phyloP scores from a whole-genome alignment of 73 alveolate species.

The Paramecium sonneborni region DNA sequence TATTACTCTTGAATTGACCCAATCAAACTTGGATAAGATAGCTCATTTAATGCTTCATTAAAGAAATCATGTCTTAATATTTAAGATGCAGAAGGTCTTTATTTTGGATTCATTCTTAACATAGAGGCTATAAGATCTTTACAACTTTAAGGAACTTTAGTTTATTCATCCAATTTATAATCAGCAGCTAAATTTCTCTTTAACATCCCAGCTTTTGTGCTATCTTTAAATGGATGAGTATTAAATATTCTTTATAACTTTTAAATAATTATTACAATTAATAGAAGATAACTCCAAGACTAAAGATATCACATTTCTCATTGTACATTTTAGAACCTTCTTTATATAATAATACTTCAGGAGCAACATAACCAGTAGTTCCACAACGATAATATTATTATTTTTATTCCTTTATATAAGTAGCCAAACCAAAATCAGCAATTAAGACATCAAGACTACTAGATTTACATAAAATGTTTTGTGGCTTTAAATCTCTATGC shows the following conservation, averaged over 20 bases:
- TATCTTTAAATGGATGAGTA: background rate
- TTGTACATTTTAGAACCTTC: slow-evolving; percentile 26
- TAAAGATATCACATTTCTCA: slow-evolving; percentile 60
- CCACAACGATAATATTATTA: slow-evolving; percentile 19
- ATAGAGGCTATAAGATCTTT: background rate
- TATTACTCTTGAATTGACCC: background rate
- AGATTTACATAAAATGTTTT: slow-evolving; percentile 61
- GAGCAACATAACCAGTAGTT: slow-evolving; percentile 62
- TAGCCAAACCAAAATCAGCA: slow-evolving; percentile 39
- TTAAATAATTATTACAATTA: background rate
- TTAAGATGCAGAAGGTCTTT: background rate
- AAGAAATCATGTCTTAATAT: background rate
- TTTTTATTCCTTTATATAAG: background rate
- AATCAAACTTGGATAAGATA: background rate
- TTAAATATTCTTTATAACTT: background rate
- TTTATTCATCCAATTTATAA: background rate
- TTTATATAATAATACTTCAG: slow-evolving; percentile 39
- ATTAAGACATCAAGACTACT: background rate
- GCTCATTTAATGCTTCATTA: background rate
- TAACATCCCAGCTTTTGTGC: background rate
- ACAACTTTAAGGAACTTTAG: background rate
- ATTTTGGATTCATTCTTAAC: background rate
- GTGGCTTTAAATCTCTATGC: slow-evolving; percentile 73
- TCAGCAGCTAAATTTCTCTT: background rate
- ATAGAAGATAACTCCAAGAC: slow-evolving; percentile 33